Percentiles rank a stretch among this genome's conserved stretches.
Evolutionary conservation across 2,329 filamentous ascomycete genomes (phyloP).

Genomic region (Aspergillus texensis): DNA sequence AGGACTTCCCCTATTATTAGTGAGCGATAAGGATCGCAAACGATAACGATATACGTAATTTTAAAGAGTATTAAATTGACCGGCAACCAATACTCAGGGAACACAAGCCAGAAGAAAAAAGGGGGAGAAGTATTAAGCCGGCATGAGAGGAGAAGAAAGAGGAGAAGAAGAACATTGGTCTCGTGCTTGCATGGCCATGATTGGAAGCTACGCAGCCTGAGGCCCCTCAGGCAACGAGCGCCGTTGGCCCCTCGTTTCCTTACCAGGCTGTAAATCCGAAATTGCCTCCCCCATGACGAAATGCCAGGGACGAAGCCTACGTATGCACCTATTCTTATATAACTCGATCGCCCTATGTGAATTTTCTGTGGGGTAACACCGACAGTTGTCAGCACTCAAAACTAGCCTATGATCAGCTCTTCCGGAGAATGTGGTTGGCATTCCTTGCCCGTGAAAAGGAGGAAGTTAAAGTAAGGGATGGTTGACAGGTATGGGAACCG

Average conservation of each 20-base stretch:
- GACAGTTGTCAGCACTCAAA: neutral
- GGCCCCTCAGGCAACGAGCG: neutral
- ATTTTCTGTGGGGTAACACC: neutral
- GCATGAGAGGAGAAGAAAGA: slow-evolving; percentile 16
- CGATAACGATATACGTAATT: neutral
- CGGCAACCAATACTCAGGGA: slow-evolving; percentile 19
- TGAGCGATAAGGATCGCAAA: slow-evolving; percentile 6
- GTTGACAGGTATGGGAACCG: neutral
- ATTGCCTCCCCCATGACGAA: neutral
- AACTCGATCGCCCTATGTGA: neutral
- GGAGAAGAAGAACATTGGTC: slow-evolving; percentile 16
- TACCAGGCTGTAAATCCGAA: neutral
- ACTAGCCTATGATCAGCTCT: neutral
- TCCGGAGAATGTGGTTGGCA: neutral
- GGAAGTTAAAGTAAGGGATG: neutral
- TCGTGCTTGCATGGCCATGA: slow-evolving; percentile 12
- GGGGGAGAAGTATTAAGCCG: slow-evolving; percentile 15
- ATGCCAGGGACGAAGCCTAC: neutral
- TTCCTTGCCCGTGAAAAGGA: neutral
- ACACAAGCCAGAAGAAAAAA: slow-evolving; percentile 9
- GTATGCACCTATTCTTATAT: neutral
- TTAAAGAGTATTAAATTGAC: slow-evolving; percentile 19
- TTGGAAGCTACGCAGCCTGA: slow-evolving; percentile 6
- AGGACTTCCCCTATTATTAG: neutral
- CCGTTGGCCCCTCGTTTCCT: neutral